These are phyloP conservation scores for Penstemon eatonii DNA, from an alignment of 257 asterid species.

Conservation along the genomic window DNA sequence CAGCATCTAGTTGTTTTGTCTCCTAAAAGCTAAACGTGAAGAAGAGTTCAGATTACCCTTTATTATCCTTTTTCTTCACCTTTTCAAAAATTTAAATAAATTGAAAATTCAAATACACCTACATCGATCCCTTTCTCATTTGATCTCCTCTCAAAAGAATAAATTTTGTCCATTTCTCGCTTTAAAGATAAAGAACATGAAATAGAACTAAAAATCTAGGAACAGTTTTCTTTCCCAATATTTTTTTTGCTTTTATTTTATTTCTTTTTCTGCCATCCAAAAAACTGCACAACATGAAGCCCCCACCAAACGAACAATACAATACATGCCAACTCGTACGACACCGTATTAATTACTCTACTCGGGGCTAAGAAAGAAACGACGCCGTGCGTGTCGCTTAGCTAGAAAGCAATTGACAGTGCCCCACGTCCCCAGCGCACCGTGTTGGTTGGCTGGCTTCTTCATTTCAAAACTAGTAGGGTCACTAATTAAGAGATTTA, in stretches of 20 bases:
- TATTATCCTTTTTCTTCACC: conserved; percentile 18
- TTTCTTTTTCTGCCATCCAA: conserved; percentile 5
- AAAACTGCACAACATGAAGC: not conserved
- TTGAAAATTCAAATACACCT: not conserved
- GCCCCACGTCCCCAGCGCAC: conserved; percentile 22
- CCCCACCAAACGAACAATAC: conserved; percentile 5
- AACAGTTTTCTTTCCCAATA: not conserved
- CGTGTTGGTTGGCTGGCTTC: not conserved
- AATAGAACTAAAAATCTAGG: not conserved
- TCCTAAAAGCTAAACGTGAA: conserved; percentile 48
- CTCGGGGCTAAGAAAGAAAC: not conserved
- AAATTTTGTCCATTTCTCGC: conserved; percentile 8
- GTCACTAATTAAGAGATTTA: not conserved
- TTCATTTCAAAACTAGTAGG: conserved; percentile 23
- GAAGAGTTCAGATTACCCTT: conserved; percentile 23
- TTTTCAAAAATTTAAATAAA: conserved; percentile 45
- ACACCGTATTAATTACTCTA: conserved; percentile 6
- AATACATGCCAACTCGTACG: conserved; percentile 23
- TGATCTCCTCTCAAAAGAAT: conserved; percentile 39
- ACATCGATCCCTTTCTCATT: conserved; percentile 26
- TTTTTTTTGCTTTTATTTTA: not conserved
- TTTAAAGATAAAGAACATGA: not conserved
- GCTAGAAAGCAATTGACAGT: conserved; percentile 36
- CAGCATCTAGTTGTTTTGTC: conserved; percentile 53
- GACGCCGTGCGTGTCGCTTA: conserved; percentile 48